phyloP scores from a whole-genome alignment of 2,329 filamentous ascomycete genomes.

The Hymenoscyphus linearis region DNA sequence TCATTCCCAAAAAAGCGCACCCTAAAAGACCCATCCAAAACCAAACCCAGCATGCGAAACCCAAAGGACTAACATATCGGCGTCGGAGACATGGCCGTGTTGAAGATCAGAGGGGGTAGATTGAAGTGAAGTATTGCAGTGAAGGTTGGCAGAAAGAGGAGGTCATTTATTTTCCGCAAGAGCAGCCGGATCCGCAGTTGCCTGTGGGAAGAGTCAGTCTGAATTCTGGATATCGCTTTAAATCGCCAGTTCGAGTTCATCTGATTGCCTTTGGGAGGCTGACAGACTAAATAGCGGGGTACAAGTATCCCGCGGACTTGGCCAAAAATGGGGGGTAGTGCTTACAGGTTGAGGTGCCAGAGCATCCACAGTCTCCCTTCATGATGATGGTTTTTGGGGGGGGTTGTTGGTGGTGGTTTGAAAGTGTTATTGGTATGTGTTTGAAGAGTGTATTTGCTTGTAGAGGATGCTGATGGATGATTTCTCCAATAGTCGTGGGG shows the following conservation, averaged over 20 bases:
- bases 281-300: background rate
- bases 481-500: constrained; percentile 4
- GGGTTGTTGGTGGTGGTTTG: constrained; percentile 5
- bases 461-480: background rate
- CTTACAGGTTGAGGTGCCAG: constrained; percentile 34
- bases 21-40: constrained; percentile 2
- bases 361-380: constrained; percentile 38
- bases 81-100: constrained; percentile 2
- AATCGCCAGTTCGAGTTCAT: background rate
- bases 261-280: background rate
- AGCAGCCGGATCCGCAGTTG: constrained; percentile 31
- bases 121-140: constrained; percentile 5
- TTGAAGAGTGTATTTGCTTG: constrained; percentile 2
- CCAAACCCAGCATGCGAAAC: constrained; percentile 7
- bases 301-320: background rate
- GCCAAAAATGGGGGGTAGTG: constrained; percentile 11
- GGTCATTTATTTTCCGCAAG: constrained; percentile 34
- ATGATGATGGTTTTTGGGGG: constrained; percentile 27
- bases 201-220: constrained; percentile 11
- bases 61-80: constrained; percentile 2
- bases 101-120: constrained; percentile 2
- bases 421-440: constrained; percentile 8
- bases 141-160: constrained; percentile 4
- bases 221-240: background rate
- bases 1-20: background rate